Evolutionary conservation across 805 yeast genomes (phyloP).

Genomic region (Candida hungchunana): DNA sequence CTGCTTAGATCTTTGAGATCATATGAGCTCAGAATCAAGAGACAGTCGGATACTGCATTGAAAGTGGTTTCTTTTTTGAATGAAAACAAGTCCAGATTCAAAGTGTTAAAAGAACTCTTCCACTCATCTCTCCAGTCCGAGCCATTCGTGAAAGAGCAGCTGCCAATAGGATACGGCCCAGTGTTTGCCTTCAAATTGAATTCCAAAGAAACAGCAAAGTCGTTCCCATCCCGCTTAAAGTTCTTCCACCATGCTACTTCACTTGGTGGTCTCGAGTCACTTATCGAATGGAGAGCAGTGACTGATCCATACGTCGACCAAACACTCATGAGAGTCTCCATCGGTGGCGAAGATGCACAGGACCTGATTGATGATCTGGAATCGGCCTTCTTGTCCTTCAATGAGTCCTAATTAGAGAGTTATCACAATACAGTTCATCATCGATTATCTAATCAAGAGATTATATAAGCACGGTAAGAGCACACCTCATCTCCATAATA

Average conservation of each 20-base stretch:
- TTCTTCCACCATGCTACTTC: slow-evolving; percentile 90
- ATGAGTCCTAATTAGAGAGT: slow-evolving; percentile 1
- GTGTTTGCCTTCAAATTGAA: slow-evolving; percentile 63
- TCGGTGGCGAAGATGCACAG: slow-evolving; percentile 73
- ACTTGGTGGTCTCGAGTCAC: slow-evolving; percentile 86
- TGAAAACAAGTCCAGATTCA: slow-evolving; percentile 44
- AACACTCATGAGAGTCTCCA: slow-evolving; percentile 65
- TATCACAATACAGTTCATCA: neutral
- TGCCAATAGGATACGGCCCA: slow-evolving; percentile 65
- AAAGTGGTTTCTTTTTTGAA: slow-evolving; percentile 55
- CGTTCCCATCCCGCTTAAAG: slow-evolving; percentile 59
- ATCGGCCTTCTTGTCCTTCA: slow-evolving; percentile 40
- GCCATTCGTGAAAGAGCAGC: slow-evolving; percentile 58
- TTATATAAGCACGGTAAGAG: slow-evolving; percentile 7
- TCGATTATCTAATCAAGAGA: too few relatives aligned
- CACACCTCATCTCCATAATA: slow-evolving; percentile 11
- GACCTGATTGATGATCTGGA: slow-evolving; percentile 74
- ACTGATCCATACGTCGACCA: slow-evolving; percentile 55
- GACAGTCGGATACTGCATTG: slow-evolving; percentile 62
- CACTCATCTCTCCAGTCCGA: slow-evolving; percentile 82
- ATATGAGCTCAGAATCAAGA: slow-evolving; percentile 62
- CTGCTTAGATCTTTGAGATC: slow-evolving; percentile 79
- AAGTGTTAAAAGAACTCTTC: slow-evolving; percentile 46
- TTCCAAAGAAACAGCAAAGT: slow-evolving; percentile 50
- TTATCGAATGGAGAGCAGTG: slow-evolving; percentile 87